Conservation (phyloP, 2,329 filamentous ascomycete species). For the Aspergillus intermedius region DNA sequence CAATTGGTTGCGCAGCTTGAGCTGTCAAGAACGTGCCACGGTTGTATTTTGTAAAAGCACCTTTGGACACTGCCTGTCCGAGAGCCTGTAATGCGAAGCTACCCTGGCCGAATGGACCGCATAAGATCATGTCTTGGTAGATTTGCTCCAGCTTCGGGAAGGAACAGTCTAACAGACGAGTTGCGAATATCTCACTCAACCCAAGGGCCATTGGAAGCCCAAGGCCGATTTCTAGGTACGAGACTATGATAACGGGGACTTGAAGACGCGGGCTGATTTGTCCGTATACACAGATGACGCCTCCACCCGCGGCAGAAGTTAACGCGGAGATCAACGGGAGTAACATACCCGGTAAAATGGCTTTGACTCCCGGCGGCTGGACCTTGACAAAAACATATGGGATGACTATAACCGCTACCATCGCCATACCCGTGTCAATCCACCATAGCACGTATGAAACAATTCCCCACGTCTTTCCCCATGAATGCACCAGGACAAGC, state of each 20-base stretch:
- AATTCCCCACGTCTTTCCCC: conserved; percentile 10
- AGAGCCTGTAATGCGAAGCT: conserved; percentile 36
- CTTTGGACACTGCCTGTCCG: conserved; percentile 25
- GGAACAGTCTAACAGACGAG: conserved; percentile 23
- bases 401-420: conserved; percentile 25
- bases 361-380: conserved; percentile 29
- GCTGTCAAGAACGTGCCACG: conserved; percentile 27
- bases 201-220: conserved; percentile 27
- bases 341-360: conserved; percentile 28
- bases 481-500: conserved; percentile 21
- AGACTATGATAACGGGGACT: conserved; percentile 36
- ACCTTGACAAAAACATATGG: conserved; percentile 33
- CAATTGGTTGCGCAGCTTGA: conserved; percentile 26
- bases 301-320: conserved; percentile 34
- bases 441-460: conserved; percentile 38
- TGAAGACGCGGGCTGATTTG: conserved; percentile 21
- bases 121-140: conserved; percentile 37
- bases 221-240: conserved; percentile 34
- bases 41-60: conserved; percentile 28
- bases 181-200: conserved; percentile 29
- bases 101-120: conserved; percentile 35
- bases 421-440: conserved; percentile 29
- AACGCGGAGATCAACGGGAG: conserved; percentile 36
- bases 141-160: conserved; percentile 17
- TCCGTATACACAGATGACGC: conserved; percentile 28